Evolutionary conservation across 169 alveolate species (phyloP).

Genomic region (Babesia bovis): DNA sequence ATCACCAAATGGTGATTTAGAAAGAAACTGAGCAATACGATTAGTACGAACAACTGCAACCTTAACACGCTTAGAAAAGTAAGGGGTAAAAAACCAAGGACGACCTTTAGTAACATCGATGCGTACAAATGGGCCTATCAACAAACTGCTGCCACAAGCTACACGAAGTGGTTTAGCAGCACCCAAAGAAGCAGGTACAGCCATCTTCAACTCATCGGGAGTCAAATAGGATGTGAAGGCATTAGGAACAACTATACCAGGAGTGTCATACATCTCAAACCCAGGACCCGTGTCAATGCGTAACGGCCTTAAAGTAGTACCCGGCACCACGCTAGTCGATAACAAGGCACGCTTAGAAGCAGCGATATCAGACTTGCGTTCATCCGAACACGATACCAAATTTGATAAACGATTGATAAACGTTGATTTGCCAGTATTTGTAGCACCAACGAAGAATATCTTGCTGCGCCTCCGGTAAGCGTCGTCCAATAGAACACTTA

Average conservation of each 20-base stretch:
- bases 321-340: constrained; percentile 75
- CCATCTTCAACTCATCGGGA: constrained; percentile 52
- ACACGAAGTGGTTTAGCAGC: constrained; percentile 20
- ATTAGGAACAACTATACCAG: constrained; percentile 73
- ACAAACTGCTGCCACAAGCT: constrained; percentile 34
- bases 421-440: constrained; percentile 62
- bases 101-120: constrained; percentile 50
- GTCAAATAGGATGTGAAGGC: constrained; percentile 70
- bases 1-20: constrained; percentile 28
- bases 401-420: constrained; percentile 34
- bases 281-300: constrained; percentile 62
- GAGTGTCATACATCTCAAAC: constrained; percentile 74
- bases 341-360: constrained; percentile 32
- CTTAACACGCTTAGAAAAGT: constrained; percentile 30
- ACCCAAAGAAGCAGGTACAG: constrained; percentile 27
- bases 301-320: constrained; percentile 73
- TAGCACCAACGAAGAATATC: constrained; percentile 61
- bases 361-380: background rate
- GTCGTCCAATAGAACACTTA: constrained; percentile 34
- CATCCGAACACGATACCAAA: too few relatives aligned
- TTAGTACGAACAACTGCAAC: constrained; percentile 27
- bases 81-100: constrained; percentile 49
- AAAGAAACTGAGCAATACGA: constrained; percentile 3
- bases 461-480: constrained; percentile 36
- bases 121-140: constrained; percentile 58